Base-by-base conservation (phyloP, 164 flowering plant species). In the Umbilicus rupestris region DNA sequence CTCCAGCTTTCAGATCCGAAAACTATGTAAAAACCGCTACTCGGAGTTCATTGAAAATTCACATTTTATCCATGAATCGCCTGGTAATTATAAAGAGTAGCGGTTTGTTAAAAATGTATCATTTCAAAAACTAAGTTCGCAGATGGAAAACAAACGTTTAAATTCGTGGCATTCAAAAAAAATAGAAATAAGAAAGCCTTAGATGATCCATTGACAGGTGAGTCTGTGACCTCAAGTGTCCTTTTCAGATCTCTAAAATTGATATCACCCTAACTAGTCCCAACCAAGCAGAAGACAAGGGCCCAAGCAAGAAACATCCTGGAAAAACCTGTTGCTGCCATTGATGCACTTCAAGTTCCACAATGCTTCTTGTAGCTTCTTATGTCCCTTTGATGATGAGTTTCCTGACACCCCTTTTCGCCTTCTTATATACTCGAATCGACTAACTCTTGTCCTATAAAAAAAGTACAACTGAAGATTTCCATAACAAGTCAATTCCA, bases 1-100 rank as follows among this genome's bases (percentile, higher is more conserved):
- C 78, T 6, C 92, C 90, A 0, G 82, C 81, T 69, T 74, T 76
- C 50, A 87, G 64, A 33, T 78, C 95, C 86, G 88, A n/a, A 22
- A 24, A 50, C 7, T n/a, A n/a, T n/a, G n/a, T n/a, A n/a, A n/a
- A n/a, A n/a, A n/a, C n/a, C n/a, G n/a, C n/a, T n/a, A n/a, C n/a
- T n/a, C n/a, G n/a, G n/a, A n/a, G n/a, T n/a, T n/a, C n/a, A n/a
- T n/a, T n/a, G n/a, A n/a, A n/a, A n/a, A n/a, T n/a, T n/a, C n/a
- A n/a, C n/a, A 7, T 47, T 47, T 47, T 47, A 7, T 19, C 24
- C 52, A 47, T 5, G n/a, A 47, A 47, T 47, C 5, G 8, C 1
- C 19, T 4, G 52, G 52, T 47, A 47, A 24, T n/a, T 47, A n/a
- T 3, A 10, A 45, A 45, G n/a, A 12, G 49, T 16, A 45, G 49